These are phyloP conservation scores for Tremella mesenterica DNA, from an alignment of 768 basidiomycete genomes.

Conservation along the genomic window DNA sequence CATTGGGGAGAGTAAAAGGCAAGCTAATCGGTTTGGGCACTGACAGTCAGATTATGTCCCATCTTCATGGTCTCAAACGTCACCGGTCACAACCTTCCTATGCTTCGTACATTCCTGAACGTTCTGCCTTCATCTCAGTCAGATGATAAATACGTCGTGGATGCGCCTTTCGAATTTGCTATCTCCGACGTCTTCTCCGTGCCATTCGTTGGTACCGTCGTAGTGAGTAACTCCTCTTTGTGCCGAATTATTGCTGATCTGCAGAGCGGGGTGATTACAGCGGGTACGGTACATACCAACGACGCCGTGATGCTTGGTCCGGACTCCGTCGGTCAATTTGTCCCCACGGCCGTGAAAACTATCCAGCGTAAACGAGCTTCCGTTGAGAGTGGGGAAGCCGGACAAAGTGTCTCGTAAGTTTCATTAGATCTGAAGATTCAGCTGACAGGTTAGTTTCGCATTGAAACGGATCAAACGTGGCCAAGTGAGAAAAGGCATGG, in stretches of 20 bases:
- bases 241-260: background rate
- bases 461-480: slow-evolving; percentile 76
- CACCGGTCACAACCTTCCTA: slow-evolving; percentile 80
- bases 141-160: slow-evolving; percentile 67
- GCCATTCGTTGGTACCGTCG: slow-evolving; percentile 41
- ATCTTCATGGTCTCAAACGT: slow-evolving; percentile 90
- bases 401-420: slow-evolving; percentile 71
- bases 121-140: slow-evolving; percentile 77
- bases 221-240: slow-evolving; percentile 2
- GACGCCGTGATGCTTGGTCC: slow-evolving; percentile 80
- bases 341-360: slow-evolving; percentile 67
- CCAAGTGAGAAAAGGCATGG: slow-evolving; percentile 88
- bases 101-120: slow-evolving; percentile 82
- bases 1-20: too few species aligned
- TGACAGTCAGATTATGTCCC: slow-evolving; percentile 63
- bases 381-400: slow-evolving; percentile 79
- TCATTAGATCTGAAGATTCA: background rate
- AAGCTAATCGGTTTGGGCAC: too few species aligned
- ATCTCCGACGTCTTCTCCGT: slow-evolving; percentile 47
- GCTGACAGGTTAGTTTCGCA: slow-evolving; percentile 52
- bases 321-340: slow-evolving; percentile 82
- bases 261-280: slow-evolving; percentile 40
- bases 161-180: slow-evolving; percentile 48
- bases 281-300: slow-evolving; percentile 50
- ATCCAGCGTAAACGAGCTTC: slow-evolving; percentile 92